These are phyloP conservation scores for Cavenderia fasciculata DNA, from an alignment of 78 protist genomes.

Conservation along the genomic window DNA sequence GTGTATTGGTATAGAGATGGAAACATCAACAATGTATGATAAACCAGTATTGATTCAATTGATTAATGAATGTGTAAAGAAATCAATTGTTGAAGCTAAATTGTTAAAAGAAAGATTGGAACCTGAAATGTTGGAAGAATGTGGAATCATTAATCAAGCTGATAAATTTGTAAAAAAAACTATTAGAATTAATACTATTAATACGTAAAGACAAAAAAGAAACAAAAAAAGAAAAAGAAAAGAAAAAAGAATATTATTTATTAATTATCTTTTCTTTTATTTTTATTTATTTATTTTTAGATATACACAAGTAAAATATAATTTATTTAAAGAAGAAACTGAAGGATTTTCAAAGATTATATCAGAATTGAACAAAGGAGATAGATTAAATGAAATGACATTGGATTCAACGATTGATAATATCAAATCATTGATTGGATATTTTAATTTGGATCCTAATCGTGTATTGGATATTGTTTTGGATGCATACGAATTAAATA, in stretches of 20 bases:
- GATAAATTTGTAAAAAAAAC: constrained; percentile 5
- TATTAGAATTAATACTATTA: constrained; percentile 32
- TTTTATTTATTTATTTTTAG: background rate
- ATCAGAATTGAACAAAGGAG: constrained; percentile 67
- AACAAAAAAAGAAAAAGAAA: background rate
- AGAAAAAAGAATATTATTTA: background rate
- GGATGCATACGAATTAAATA: constrained; percentile 68
- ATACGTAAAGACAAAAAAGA: constrained; percentile 2
- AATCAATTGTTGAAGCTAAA: no score
- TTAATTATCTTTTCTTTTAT: background rate
- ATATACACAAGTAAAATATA: constrained; percentile 79
- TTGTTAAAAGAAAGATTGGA: constrained; percentile 65
- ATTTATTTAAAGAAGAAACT: constrained; percentile 85
- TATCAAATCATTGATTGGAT: constrained; percentile 73
- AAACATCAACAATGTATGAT: no score
- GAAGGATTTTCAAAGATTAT: constrained; percentile 89
- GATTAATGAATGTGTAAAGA: no score
- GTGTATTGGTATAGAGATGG: background rate
- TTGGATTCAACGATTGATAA: constrained; percentile 36
- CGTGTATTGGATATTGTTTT: constrained; percentile 85
- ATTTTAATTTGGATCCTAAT: constrained; percentile 89
- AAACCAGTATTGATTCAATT: no score
- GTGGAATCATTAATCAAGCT: background rate
- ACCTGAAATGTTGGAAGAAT: background rate
- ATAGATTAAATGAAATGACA: constrained; percentile 4